These are phyloP conservation scores for Pestalotiopsis sp. DNA, from an alignment of 2,329 filamentous ascomycete genomes.

Conservation along the genomic window DNA sequence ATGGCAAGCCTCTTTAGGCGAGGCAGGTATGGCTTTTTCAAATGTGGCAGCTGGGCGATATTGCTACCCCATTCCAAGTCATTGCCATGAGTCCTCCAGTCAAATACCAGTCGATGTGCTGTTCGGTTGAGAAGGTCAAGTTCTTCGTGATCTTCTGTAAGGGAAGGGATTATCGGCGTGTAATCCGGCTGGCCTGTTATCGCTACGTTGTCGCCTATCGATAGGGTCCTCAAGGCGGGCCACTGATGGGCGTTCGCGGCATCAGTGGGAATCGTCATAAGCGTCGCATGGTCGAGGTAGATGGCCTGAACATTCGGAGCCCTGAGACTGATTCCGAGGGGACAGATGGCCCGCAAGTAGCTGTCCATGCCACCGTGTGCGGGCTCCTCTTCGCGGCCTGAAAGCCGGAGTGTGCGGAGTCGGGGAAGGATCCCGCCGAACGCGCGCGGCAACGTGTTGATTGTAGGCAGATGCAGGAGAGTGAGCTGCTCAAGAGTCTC, in stretches of 20 bases:
- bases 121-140: neutral
- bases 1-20: neutral
- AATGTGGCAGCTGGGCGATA: neutral
- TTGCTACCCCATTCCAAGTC: neutral
- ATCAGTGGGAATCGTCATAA: neutral
- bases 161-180: neutral
- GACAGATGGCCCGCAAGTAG: neutral
- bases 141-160: neutral
- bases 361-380: neutral
- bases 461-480: neutral
- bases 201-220: neutral
- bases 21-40: neutral
- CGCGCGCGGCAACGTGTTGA: neutral
- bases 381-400: neutral
- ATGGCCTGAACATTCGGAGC: conserved; percentile 2
- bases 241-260: neutral
- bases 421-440: neutral
- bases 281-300: neutral
- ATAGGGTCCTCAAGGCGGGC: neutral
- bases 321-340: neutral
- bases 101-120: neutral
- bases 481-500: conserved; percentile 4
- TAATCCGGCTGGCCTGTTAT: neutral
- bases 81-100: neutral
- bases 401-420: neutral